Base-by-base conservation (phyloP, 2,329 filamentous ascomycete species). In the Colletotrichum cordylinicola region DNA sequence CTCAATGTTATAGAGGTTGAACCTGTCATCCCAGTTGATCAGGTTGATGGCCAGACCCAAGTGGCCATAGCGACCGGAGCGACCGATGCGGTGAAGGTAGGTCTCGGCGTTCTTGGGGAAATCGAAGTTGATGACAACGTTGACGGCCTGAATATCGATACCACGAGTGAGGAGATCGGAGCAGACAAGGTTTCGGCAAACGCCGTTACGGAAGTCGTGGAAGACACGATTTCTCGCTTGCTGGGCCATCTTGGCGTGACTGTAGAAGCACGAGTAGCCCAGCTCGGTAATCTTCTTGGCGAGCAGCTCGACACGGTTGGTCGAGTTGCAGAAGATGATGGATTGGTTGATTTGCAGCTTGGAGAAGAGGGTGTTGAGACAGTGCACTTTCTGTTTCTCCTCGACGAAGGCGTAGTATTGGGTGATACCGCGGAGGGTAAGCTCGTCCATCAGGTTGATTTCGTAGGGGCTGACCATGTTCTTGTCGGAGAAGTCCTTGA, bases 241-340 rank as follows among this genome's bases (percentile, higher is more conserved):
- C 86, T 99, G 97, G 62, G 97, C 92, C 97, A 99, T 99, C 83
- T 96, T 96, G 68, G 97, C 97, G 85, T 99, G 97, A 80, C 96
- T 98, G 88, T 99, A 99, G 88, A 98, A 99, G 88, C 97, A 99
- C 2, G 97, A 99, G 87, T 99, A 99, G 79, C 97, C 97, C 79
- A 99, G 92, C 85, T 99, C 98, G 64, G 98, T 99, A 82, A 99
- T 99, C 87, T 99, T 99, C 90, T 99, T 99, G 67, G 97, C 97
- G 31, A 99, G 91, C 69, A 99, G 90, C 86, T 99, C 97, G 77
- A 99, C 97, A 79, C 97, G 95, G 85, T 98, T 98, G 70, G 97
- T 99, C 55, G 97, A 99, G 87, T 99, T 99, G 88, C 97, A 99
- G 89, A 99, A 99, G 84, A 99, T 99, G 88, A 99, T 99, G 78